Conservation (phyloP, 352 stramenopile species). For the Phytophthora tubulina region DNA sequence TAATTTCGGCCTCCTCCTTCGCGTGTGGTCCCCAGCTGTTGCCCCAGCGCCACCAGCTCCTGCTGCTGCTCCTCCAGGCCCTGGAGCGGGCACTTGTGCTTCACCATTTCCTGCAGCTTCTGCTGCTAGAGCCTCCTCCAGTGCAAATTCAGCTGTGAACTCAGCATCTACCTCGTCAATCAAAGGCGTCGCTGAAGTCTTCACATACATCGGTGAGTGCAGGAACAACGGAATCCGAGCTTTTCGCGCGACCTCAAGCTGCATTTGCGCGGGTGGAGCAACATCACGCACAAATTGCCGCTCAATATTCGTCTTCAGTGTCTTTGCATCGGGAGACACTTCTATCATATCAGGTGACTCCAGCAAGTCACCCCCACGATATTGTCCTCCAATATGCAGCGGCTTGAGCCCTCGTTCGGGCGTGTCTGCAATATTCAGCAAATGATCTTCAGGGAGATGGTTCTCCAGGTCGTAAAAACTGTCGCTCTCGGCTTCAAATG, state of each 20-base stretch:
- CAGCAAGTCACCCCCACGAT: slow-evolving; percentile 40
- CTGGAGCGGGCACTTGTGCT: slow-evolving; percentile 11
- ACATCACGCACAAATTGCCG: slow-evolving; percentile 79
- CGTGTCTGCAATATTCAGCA: slow-evolving; percentile 40
- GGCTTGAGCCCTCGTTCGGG: slow-evolving; percentile 25
- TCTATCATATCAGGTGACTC: slow-evolving; percentile 28
- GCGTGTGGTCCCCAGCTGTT: slow-evolving; percentile 14
- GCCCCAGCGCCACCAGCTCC: slow-evolving; percentile 23
- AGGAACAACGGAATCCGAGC: slow-evolving; percentile 86
- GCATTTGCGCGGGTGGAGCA: slow-evolving; percentile 85
- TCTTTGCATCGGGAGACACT: slow-evolving; percentile 55
- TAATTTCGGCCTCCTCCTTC: slow-evolving; percentile 46
- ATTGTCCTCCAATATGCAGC: slow-evolving; percentile 38
- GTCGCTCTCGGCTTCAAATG: slow-evolving; percentile 60
- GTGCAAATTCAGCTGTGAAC: slow-evolving; percentile 33
- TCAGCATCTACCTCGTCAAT: slow-evolving; percentile 55
- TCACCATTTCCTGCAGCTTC: slow-evolving; percentile 27
- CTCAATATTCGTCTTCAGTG: slow-evolving; percentile 63
- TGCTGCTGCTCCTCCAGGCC: slow-evolving; percentile 1
- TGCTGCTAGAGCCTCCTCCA: slow-evolving; percentile 23
- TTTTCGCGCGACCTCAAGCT: slow-evolving; percentile 85
- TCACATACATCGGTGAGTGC: slow-evolving; percentile 90
- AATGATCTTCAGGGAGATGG: slow-evolving; percentile 39
- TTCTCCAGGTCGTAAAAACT: slow-evolving; percentile 67
- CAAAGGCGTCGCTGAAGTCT: slow-evolving; percentile 66